These are phyloP conservation scores for Bruguiera parviflora DNA, from an alignment of 345 rosid species.

Conservation along the genomic window DNA sequence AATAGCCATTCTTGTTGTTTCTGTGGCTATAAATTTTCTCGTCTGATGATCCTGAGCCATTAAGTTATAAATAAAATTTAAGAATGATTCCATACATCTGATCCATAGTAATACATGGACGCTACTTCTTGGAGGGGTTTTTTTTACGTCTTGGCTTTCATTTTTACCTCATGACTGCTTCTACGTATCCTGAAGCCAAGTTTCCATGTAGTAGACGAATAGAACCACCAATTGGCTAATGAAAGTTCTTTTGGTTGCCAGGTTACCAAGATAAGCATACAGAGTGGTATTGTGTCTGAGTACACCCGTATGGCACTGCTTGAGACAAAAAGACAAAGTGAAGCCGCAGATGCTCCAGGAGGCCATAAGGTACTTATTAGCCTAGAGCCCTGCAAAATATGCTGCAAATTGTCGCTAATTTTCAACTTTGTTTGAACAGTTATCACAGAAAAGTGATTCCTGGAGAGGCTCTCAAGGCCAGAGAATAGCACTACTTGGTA, in stretches of 20 bases:
- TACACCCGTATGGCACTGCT: conserved; percentile 61
- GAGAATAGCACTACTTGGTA: conserved; percentile 33
- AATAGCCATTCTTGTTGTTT: background rate
- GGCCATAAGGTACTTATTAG: conserved; percentile 36
- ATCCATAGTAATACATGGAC: too few species aligned
- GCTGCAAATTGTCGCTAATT: background rate
- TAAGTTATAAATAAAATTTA: too few species aligned
- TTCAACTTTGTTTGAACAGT: conserved; percentile 31
- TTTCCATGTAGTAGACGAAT: background rate
- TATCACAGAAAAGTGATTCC: conserved; percentile 31
- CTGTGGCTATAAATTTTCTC: background rate
- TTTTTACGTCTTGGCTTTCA: background rate
- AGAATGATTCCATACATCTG: too few species aligned
- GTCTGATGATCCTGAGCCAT: too few species aligned
- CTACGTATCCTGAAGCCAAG: background rate
- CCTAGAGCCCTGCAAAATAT: background rate
- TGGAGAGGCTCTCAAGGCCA: conserved; percentile 35
- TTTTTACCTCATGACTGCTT: background rate
- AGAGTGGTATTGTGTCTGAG: conserved; percentile 56
- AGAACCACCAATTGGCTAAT: conserved; percentile 6
- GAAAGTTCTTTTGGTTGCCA: conserved; percentile 21
- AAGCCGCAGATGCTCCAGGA: conserved; percentile 32
- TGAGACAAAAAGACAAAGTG: conserved; percentile 42
- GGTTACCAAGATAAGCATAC: conserved; percentile 67
- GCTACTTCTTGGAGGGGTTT: too few species aligned